Conservation (phyloP, 2,329 filamentous ascomycete genomes). For the Pestalotiopsis sp. region DNA sequence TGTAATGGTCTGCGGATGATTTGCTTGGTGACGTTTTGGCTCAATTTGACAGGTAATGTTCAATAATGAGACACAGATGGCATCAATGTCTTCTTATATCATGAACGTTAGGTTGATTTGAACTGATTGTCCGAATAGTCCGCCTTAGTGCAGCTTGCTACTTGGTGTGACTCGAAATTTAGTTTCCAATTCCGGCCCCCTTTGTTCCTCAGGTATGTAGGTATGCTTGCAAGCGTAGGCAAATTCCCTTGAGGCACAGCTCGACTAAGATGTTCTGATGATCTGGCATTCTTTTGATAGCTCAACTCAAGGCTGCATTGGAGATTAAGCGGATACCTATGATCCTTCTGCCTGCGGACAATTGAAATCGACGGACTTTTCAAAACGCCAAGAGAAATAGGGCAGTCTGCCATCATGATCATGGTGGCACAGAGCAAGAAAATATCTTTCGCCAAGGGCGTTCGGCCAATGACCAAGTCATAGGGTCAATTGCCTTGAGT, state of each 20-base stretch:
- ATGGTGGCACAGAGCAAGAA: no score
- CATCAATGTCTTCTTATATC: not conserved
- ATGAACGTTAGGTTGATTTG: not conserved
- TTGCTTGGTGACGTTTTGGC: not conserved
- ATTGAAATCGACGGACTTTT: not conserved
- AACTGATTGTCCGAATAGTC: slow-evolving; percentile 6
- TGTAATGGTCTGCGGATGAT: no score
- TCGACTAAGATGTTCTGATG: not conserved
- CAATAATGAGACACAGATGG: not conserved
- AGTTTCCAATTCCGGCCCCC: not conserved
- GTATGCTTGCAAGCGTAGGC: not conserved
- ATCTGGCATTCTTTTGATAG: not conserved
- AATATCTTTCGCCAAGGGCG: no score
- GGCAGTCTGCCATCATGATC: not conserved
- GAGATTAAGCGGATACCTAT: not conserved
- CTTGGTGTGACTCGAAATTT: not conserved
- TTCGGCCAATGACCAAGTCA: not conserved
- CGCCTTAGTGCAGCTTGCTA: not conserved
- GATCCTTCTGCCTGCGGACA: not conserved
- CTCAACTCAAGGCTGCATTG: not conserved
- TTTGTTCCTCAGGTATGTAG: not conserved
- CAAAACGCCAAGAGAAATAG: not conserved
- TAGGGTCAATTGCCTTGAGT: not conserved
- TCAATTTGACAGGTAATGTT: not conserved
- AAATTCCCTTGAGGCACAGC: not conserved